Evolutionary conservation across 225 moss, liverwort and hornwort species (phyloP).

Genomic region (Anthoceros angustus): DNA sequence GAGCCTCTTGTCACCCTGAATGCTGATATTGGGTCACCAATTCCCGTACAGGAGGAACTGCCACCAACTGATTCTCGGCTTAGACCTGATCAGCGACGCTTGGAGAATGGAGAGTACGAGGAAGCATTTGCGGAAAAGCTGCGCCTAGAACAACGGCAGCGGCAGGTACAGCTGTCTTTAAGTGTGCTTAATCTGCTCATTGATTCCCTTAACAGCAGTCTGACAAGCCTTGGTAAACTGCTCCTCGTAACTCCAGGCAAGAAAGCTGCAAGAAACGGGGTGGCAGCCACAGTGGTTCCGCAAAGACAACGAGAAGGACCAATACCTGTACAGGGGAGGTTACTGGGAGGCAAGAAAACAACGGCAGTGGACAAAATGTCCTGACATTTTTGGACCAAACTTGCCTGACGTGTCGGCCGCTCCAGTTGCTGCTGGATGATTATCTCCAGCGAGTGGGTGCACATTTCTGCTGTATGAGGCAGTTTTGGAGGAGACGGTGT

Average conservation of each 20-base stretch:
- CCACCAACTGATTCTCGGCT: conserved; percentile 94
- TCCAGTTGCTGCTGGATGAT: too few species aligned
- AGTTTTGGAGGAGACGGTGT: too few species aligned
- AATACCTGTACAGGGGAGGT: conserved; percentile 66
- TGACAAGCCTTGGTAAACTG: background rate
- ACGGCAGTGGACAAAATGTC: conserved; percentile 70
- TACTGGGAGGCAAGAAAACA: conserved; percentile 96
- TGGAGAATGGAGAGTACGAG: conserved; percentile 91
- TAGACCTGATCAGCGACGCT: conserved; percentile 83
- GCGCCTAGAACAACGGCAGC: conserved; percentile 84
- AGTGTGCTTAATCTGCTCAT: background rate
- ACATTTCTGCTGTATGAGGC: too few species aligned
- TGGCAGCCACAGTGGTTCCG: conserved; percentile 96
- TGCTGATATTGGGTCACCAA: background rate
- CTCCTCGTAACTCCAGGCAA: conserved; percentile 37
- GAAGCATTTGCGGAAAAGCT: conserved; percentile 76
- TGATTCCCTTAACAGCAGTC: background rate
- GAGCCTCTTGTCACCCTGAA: background rate
- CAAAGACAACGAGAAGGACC: conserved; percentile 81
- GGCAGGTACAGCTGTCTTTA: conserved; percentile 32
- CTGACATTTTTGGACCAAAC: conserved; percentile 53
- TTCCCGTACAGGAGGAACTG: conserved; percentile 44
- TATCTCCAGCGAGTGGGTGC: too few species aligned
- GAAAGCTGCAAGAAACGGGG: conserved; percentile 83
- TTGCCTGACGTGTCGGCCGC: conserved; percentile 12